Evolutionary conservation across 2,329 filamentous ascomycete species (phyloP).

Genomic region (Claviceps capensis): DNA sequence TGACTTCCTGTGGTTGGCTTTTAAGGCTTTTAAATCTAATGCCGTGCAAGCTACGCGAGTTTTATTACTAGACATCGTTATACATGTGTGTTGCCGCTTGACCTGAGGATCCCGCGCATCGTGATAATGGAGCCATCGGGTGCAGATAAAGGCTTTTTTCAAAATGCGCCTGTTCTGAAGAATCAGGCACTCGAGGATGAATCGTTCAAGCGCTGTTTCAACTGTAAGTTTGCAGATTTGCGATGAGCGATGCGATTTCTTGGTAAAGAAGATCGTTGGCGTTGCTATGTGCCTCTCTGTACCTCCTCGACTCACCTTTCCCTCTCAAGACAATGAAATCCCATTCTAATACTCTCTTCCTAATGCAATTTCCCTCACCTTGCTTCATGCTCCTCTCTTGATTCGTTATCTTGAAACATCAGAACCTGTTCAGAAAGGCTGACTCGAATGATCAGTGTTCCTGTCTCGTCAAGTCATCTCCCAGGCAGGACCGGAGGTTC

Average conservation of each 20-base stretch:
- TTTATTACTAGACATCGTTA: background rate
- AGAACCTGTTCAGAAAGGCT: background rate
- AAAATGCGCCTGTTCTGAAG: conserved; percentile 33
- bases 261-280: background rate
- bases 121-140: conserved; percentile 28
- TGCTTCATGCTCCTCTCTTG: background rate
- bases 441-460: conserved; percentile 26
- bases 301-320: background rate
- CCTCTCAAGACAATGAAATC: too few relatives aligned
- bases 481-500: conserved; percentile 29
- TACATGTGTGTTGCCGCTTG: background rate
- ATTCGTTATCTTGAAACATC: too few relatives aligned
- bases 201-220: conserved; percentile 36
- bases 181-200: conserved; percentile 46
- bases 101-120: background rate
- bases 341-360: background rate
- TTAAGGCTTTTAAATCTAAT: too few relatives aligned
- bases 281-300: background rate
- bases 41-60: too few relatives aligned
- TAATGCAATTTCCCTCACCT: background rate
- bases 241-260: background rate
- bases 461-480: conserved; percentile 27
- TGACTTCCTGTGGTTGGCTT: background rate
- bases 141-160: conserved; percentile 42
- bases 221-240: conserved; percentile 23